Evolutionary conservation across 768 basidiomycete species (phyloP).

Genomic region (Calvatia gigantea): DNA sequence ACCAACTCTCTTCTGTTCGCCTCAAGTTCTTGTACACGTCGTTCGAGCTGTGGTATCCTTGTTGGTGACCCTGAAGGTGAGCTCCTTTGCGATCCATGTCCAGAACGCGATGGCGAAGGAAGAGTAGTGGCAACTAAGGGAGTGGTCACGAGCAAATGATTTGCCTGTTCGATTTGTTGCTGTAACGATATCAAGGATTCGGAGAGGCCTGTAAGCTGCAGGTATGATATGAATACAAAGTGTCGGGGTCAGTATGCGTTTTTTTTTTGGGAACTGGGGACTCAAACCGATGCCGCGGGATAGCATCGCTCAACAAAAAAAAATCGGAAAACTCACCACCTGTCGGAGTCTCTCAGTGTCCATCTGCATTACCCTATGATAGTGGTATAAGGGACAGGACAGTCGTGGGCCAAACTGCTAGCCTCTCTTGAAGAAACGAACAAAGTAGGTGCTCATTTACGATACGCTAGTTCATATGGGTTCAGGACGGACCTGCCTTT

Average conservation of each 20-base stretch:
- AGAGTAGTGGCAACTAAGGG: background rate
- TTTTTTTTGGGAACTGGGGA: background rate
- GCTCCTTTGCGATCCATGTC: background rate
- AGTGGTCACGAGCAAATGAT: background rate
- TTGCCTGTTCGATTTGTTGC: conserved; percentile 1
- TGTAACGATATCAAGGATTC: background rate
- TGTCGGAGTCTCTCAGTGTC: conserved; percentile 1
- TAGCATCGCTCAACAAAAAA: background rate
- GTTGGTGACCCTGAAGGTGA: background rate
- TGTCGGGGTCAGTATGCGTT: background rate
- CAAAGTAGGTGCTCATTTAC: background rate
- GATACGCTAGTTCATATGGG: background rate
- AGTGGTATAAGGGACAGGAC: background rate
- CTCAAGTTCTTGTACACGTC: conserved; percentile 6
- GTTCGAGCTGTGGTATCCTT: background rate
- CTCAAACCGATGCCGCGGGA: background rate
- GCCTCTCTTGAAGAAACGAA: background rate
- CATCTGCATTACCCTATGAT: background rate
- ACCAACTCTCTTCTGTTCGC: background rate
- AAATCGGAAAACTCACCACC: background rate
- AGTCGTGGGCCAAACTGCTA: background rate
- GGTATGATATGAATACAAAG: background rate
- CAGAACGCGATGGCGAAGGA: background rate
- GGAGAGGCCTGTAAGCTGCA: conserved; percentile 1
- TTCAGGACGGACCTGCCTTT: conserved; percentile 1